Conservation (phyloP, 768 basidiomycete genomes). For the Lentinula raphanica region DNA sequence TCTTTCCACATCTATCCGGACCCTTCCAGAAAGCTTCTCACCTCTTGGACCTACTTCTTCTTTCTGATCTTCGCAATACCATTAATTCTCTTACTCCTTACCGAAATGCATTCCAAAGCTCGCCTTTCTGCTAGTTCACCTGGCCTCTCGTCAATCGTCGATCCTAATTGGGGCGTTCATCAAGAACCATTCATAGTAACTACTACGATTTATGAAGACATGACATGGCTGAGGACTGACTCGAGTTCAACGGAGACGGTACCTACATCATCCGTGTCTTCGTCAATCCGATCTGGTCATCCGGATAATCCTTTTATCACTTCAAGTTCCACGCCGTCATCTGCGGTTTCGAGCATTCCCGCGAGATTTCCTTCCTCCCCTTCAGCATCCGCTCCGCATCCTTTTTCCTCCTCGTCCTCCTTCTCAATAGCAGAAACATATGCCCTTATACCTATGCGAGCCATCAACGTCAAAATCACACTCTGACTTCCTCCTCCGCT, state of each 20-base stretch:
- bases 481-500: conserved; percentile 40
- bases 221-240: neutral
- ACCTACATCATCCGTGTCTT: neutral
- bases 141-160: neutral
- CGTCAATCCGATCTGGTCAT: neutral
- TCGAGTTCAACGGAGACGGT: neutral
- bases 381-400: neutral
- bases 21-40: neutral
- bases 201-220: conserved; percentile 6
- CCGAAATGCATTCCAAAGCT: neutral
- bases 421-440: neutral
- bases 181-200: conserved; percentile 6
- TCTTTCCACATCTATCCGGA: conserved; percentile 14
- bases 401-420: neutral
- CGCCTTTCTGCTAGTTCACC: neutral
- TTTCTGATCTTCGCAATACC: neutral
- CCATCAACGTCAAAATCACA: conserved; percentile 59
- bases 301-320: too few relatives aligned
- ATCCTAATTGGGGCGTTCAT: conserved; percentile 5
- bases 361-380: neutral
- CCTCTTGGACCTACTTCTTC: neutral
- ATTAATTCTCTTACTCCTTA: neutral
- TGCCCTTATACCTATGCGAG: neutral
- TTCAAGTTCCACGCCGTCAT: neutral
- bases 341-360: neutral